These are phyloP conservation scores for Soucietia sequanensis DNA, from an alignment of 805 yeast species.

Conservation along the genomic window DNA sequence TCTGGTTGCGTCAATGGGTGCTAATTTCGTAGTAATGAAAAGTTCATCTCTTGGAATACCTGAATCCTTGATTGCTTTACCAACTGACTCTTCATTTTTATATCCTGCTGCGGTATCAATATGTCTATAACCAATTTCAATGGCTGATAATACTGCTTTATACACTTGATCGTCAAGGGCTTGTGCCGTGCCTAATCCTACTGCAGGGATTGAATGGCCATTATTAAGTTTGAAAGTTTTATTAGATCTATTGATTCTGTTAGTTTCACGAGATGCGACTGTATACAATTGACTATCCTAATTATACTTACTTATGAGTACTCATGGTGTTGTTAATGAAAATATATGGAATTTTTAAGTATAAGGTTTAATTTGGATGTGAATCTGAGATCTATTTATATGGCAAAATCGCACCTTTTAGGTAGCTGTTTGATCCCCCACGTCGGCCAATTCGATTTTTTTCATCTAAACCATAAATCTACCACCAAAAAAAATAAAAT, in stretches of 20 bases:
- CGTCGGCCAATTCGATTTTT: too few relatives aligned
- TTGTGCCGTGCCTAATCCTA: slow-evolving; percentile 58
- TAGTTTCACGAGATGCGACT: neutral
- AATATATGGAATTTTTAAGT: too few relatives aligned
- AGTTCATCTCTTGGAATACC: neutral
- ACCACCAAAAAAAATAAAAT: too few relatives aligned
- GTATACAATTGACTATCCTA: too few relatives aligned
- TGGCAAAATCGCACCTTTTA: too few relatives aligned
- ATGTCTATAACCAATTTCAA: slow-evolving; percentile 68
- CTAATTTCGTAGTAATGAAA: slow-evolving; percentile 24
- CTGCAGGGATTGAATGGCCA: slow-evolving; percentile 53
- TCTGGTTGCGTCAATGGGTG: slow-evolving; percentile 57
- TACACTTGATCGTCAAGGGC: slow-evolving; percentile 37
- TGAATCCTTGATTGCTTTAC: slow-evolving; percentile 46
- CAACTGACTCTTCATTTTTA: slow-evolving; percentile 60
- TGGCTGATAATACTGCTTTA: slow-evolving; percentile 52
- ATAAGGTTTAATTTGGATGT: too few relatives aligned
- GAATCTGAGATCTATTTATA: too few relatives aligned
- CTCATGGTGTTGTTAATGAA: neutral
- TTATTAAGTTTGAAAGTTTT: slow-evolving; percentile 41
- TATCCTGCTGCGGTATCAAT: slow-evolving; percentile 71
- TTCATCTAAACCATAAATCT: too few relatives aligned
- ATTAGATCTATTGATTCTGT: slow-evolving; percentile 6
- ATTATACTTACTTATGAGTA: neutral
- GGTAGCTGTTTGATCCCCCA: too few relatives aligned